Evolutionary conservation across 805 yeast species (phyloP), one percentile per base, ranked within the genome.

Genomic region (Candida wancherniae): DNA sequence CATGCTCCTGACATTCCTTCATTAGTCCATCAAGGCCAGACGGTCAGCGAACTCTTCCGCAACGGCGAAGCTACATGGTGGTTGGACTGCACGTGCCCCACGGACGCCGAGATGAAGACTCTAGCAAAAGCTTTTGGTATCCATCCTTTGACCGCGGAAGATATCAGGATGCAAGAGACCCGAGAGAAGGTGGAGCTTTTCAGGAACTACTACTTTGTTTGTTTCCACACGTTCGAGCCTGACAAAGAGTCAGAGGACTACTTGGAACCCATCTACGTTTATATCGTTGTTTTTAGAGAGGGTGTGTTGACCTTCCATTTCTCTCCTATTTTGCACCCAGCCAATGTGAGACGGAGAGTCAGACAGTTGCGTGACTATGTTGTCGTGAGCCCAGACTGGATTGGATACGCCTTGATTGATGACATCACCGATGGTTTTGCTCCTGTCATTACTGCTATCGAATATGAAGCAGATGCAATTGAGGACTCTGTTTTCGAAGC

Each of bases 141-240:
- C 61, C 98, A 90, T 67, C 98, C 98, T 18, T 77, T 90, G 67
- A 90, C 98, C 0, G 87, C 96, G 1, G 98, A 90, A 63, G 98
- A 90, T 77, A 88, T 90, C 43, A 69, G 95, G 35, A 84, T 86
- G 76, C 95, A 88, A 62, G 98, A 90, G 63, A 77, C 95, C 15
- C 87, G 98, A 61, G 98, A 90, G 64, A 90, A 90, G 60, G 97
- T 90, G 18, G 98, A 90, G 61, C 67, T 90, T 40, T 90, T 90
- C 71, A 76, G 78, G 47, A 75, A 76, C 44, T 90, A 90, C 60
- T 90, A 92, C 59, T 87, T 92, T 65, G 95, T 92, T 24, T 84
- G 95, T 71, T 92, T 92, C 75, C 96, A 92, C 57, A 84, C 97
- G 4, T 92, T 92, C 60, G 97, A 87, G 53, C 79, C 82, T 15